Evolutionary conservation across 192 early-diverging fungal genomes (phyloP).

Genomic region (Pilaira anomala): DNA sequence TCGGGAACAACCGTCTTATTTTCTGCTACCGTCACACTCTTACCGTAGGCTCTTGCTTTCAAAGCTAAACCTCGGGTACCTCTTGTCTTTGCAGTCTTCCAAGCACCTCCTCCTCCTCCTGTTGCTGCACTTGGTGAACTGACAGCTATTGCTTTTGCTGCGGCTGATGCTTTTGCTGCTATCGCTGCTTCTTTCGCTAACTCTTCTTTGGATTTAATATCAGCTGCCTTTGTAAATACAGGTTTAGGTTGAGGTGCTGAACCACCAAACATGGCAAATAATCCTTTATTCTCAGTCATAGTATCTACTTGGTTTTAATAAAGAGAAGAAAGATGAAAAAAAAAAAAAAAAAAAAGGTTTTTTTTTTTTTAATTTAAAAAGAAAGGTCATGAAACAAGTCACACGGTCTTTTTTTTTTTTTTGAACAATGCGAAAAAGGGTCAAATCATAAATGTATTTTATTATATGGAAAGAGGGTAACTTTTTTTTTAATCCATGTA

Average conservation of each 20-base stretch:
- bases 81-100: constrained; percentile 13
- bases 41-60: constrained; percentile 6
- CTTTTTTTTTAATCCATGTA: neutral
- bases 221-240: neutral
- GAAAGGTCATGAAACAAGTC: too few relatives aligned
- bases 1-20: neutral
- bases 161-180: too few relatives aligned
- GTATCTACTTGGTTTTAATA: too few relatives aligned
- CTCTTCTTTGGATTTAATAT: neutral
- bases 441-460: too few relatives aligned
- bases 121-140: neutral
- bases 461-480: too few relatives aligned
- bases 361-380: too few relatives aligned
- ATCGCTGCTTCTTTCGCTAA: too few relatives aligned
- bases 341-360: too few relatives aligned
- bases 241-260: neutral
- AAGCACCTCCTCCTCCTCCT: constrained; percentile 12
- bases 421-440: too few relatives aligned
- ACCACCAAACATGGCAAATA: constrained; percentile 11
- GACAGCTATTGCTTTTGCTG: too few relatives aligned
- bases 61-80: neutral
- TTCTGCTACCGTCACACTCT: constrained; percentile 8
- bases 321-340: too few relatives aligned
- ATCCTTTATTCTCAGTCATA: constrained; percentile 5
- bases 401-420: too few relatives aligned